Conservation (phyloP, 2,329 filamentous ascomycete genomes). For the Colletotrichum cereale region DNA sequence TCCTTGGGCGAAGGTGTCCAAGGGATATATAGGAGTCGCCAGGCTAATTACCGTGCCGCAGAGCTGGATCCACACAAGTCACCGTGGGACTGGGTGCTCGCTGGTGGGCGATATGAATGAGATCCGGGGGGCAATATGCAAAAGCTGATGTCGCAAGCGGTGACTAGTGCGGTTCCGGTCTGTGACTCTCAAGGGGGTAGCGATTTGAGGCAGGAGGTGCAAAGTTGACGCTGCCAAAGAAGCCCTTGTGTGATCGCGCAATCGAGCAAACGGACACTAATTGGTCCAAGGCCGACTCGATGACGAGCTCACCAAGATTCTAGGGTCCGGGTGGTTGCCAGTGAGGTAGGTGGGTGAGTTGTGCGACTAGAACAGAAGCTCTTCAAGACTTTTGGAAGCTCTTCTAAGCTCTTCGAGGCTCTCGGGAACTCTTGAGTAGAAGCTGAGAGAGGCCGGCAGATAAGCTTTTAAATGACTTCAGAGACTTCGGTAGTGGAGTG, state of each 20-base stretch:
- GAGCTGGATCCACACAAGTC: constrained; percentile 4
- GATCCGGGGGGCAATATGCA: constrained; percentile 15
- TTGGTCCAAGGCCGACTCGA: constrained; percentile 20
- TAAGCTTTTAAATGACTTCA: constrained; percentile 35
- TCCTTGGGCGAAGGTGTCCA: constrained; percentile 7
- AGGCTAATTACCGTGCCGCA: constrained; percentile 23
- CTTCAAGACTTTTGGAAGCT: constrained; percentile 20
- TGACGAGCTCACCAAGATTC: constrained; percentile 18
- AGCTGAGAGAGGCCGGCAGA: neutral
- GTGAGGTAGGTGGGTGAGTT: constrained; percentile 13
- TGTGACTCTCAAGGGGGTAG: constrained; percentile 28
- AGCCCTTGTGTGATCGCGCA: constrained; percentile 38
- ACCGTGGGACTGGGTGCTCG: constrained; percentile 12
- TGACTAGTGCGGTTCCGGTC: constrained; percentile 30
- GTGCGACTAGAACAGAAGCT: constrained; percentile 22
- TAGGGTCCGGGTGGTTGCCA: neutral
- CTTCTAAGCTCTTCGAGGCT: constrained; percentile 17
- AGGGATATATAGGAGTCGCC: constrained; percentile 31
- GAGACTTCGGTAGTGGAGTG: constrained; percentile 36
- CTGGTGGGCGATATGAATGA: constrained; percentile 6
- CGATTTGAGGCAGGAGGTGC: constrained; percentile 32
- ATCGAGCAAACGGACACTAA: constrained; percentile 29
- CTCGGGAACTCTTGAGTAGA: constrained; percentile 17
- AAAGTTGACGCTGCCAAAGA: constrained; percentile 25
- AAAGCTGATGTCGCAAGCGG: constrained; percentile 29